These are phyloP conservation scores for Cercis canadensis DNA, from an alignment of 306 rosid species.

Conservation along the genomic window DNA sequence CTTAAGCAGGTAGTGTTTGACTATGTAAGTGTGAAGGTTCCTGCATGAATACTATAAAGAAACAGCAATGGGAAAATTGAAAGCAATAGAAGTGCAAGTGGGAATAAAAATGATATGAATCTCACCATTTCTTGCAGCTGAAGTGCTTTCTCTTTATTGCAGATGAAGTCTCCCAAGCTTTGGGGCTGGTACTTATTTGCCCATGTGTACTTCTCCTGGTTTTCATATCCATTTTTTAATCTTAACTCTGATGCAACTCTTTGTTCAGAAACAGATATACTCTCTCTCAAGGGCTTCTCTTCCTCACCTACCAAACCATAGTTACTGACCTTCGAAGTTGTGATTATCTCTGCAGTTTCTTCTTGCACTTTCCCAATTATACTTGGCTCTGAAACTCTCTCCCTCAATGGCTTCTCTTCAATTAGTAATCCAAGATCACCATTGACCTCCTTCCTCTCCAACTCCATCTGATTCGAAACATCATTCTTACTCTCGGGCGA, in stretches of 20 bases:
- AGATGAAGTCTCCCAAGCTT: constrained; percentile 67
- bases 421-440: not conserved
- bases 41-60: not conserved
- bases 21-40: too few relatives aligned
- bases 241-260: constrained; percentile 8
- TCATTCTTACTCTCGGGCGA: not conserved
- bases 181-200: constrained; percentile 69
- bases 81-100: not conserved
- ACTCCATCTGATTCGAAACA: not conserved
- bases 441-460: not conserved
- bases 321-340: not conserved
- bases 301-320: constrained; percentile 7
- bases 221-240: not conserved
- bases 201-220: constrained; percentile 52
- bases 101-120: not conserved
- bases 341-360: not conserved
- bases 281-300: constrained; percentile 63
- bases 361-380: not conserved
- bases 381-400: constrained; percentile 33
- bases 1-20: too few relatives aligned
- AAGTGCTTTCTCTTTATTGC: constrained; percentile 59
- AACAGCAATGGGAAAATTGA: not conserved
- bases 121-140: constrained; percentile 58
- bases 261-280: constrained; percentile 25
- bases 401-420: constrained; percentile 70